Evolutionary conservation across 768 basidiomycete genomes (phyloP).

Genomic region (Glaciozyma antarctica): DNA sequence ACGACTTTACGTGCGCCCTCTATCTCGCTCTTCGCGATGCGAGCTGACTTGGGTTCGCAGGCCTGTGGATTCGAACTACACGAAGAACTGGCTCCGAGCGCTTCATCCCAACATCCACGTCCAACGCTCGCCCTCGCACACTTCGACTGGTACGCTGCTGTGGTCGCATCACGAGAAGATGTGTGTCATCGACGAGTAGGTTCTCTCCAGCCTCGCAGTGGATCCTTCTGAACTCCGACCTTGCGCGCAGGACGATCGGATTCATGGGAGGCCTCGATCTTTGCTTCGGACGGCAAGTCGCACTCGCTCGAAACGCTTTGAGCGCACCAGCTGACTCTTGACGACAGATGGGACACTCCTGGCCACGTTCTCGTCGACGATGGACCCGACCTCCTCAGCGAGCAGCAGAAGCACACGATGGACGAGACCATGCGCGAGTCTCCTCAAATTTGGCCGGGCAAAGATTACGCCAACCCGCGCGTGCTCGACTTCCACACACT

Average conservation of each 20-base stretch:
- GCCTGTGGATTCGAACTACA: slow-evolving; percentile 50
- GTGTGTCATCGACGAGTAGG: slow-evolving; percentile 82
- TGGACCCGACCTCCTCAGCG: slow-evolving; percentile 40
- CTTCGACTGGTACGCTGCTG: slow-evolving; percentile 92
- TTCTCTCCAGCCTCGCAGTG: background rate
- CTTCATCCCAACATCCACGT: slow-evolving; percentile 80
- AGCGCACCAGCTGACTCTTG: background rate
- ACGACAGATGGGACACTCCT: slow-evolving; percentile 74
- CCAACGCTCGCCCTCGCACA: slow-evolving; percentile 93
- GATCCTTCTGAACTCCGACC: background rate
- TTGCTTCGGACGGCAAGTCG: slow-evolving; percentile 64
- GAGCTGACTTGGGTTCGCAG: background rate
- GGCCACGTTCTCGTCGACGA: slow-evolving; percentile 88
- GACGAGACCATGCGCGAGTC: slow-evolving; percentile 3
- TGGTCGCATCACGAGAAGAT: slow-evolving; percentile 99
- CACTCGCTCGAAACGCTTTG: background rate
- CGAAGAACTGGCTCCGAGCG: slow-evolving; percentile 67
- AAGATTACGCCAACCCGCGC: slow-evolving; percentile 89
- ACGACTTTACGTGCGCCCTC: slow-evolving; percentile 72
- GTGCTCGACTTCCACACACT: slow-evolving; percentile 74
- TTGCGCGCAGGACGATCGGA: slow-evolving; percentile 54
- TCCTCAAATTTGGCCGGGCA: slow-evolving; percentile 70
- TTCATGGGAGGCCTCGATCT: slow-evolving; percentile 97
- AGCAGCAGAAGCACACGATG: slow-evolving; percentile 48
- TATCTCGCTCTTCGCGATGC: background rate